Conservation (phyloP, 805 yeast genomes). For the Suhomyces tanzawaensis region DNA sequence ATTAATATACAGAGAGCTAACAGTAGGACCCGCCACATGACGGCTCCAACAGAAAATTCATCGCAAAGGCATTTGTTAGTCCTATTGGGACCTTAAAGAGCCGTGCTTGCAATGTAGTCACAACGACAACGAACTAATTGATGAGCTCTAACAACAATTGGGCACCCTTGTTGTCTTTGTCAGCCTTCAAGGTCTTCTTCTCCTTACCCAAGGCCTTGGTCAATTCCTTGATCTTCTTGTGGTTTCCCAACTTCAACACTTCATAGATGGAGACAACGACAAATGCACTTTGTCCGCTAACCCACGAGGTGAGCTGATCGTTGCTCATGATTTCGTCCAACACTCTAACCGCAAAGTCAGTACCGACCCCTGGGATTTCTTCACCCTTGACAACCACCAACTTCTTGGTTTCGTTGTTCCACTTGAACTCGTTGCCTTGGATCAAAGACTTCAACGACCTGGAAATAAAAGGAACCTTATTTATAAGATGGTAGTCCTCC, state of each 20-base stretch:
- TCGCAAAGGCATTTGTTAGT: too few relatives aligned
- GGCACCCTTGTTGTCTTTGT: conserved; percentile 63
- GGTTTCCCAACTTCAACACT: conserved; percentile 44
- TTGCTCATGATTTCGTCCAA: conserved; percentile 51
- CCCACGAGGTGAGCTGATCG: conserved; percentile 60
- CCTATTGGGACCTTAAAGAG: too few relatives aligned
- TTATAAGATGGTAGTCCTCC: conserved; percentile 65
- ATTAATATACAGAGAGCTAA: too few relatives aligned
- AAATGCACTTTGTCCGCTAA: conserved; percentile 66
- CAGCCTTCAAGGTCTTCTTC: conserved; percentile 43
- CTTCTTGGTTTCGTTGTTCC: conserved; percentile 47
- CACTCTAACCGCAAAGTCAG: conserved; percentile 56
- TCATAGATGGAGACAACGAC: conserved; percentile 80
- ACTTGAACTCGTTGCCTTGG: conserved; percentile 83
- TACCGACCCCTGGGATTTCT: conserved; percentile 49
- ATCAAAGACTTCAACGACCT: conserved; percentile 74
- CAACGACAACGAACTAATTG: conserved; percentile 8
- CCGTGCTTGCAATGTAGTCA: not conserved
- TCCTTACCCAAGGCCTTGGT: conserved; percentile 52
- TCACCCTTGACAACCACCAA: conserved; percentile 42
- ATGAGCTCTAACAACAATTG: conserved; percentile 29
- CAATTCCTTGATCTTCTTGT: conserved; percentile 45
- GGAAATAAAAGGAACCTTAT: conserved; percentile 64
- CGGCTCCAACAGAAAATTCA: too few relatives aligned
- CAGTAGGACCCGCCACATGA: too few relatives aligned